Evolutionary conservation across 805 yeast species (phyloP).

Genomic region (Metschnikowia picachoensis): DNA sequence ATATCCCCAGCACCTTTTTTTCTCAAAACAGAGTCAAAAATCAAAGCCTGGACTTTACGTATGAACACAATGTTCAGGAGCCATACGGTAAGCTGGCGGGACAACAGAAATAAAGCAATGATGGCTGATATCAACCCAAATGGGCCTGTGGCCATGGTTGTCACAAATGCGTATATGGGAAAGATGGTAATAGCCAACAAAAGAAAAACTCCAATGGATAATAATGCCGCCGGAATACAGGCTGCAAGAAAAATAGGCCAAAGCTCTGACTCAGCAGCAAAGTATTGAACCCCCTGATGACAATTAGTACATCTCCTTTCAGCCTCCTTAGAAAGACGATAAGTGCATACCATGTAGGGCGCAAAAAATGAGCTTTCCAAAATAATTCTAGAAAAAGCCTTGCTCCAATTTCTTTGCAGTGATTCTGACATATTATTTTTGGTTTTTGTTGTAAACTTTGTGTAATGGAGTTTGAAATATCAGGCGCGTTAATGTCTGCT

Average conservation of each 20-base stretch:
- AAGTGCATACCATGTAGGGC: not conserved
- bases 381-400: not conserved
- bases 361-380: not conserved
- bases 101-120: constrained; percentile 41
- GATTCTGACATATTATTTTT: not conserved
- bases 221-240: constrained; percentile 42
- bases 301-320: not conserved
- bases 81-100: constrained; percentile 40
- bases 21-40: constrained; percentile 47
- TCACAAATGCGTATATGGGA: constrained; percentile 43
- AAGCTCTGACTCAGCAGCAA: constrained; percentile 32
- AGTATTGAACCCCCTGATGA: constrained; percentile 11
- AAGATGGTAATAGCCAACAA: constrained; percentile 36
- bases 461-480: no score
- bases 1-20: constrained; percentile 44
- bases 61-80: constrained; percentile 40
- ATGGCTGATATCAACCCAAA: constrained; percentile 45
- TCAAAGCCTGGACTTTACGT: constrained; percentile 43
- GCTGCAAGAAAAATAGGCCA: constrained; percentile 47
- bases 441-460: no score
- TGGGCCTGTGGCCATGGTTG: constrained; percentile 47
- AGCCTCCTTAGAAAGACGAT: not conserved
- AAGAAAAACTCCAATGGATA: constrained; percentile 35
- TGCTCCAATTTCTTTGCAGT: not conserved
- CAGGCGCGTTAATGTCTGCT: no score